Evolutionary conservation across 129 eudicot genomes (phyloP), one percentile per base, ranked within the genome.

Genomic region (Flaveria robusta): DNA sequence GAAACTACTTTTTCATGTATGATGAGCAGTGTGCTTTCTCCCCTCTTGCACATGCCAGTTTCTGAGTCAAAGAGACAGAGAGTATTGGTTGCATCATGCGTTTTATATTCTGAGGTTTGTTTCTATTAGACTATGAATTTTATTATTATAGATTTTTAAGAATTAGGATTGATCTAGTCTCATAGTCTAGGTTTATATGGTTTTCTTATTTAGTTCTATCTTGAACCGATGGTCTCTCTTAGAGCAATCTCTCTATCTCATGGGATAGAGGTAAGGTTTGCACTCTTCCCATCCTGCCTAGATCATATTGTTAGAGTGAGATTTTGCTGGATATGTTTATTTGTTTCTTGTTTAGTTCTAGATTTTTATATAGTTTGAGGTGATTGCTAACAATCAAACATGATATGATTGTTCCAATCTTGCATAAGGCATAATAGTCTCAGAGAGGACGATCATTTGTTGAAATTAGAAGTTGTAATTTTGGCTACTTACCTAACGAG

Each of bases 91-190:
- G 89, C 98, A 26, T 88, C 95, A 29, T 93, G 92, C 68, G 87
- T 93, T 64, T 68, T 93, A 9, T 93, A 90, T 87, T 90, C 98
- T 39, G 98, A 93, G 98, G 98, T 93, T 77, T 83, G 92, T 81
- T 65, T 27, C 68, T 62, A 23, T 22, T 24, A 59, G 37, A 23
- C 39, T 24, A 24, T 59, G 24, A 55, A 24, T 59, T 59, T 2
- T 59, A 59, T 59, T 23, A 59, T 24, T 23, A 59, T 4, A 59
- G 37, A 11, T 59, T 26, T 7, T 12, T 59, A 12, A 59, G 9
- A 59, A 59, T 26, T 24, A 23, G 66, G 66, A 59, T 11, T 59
- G 37, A 8, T 56, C 29, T 56, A 56, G 29, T 12, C 18, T 26
- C 66, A 2, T 59, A 3, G 27, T 24, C 26, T 59, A 59, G 34